A percentile compares a stretch with the other conserved stretches of the same genome.
phyloP scores from a whole-genome alignment of 768 basidiomycete genomes.

The Serendipita sp. region DNA sequence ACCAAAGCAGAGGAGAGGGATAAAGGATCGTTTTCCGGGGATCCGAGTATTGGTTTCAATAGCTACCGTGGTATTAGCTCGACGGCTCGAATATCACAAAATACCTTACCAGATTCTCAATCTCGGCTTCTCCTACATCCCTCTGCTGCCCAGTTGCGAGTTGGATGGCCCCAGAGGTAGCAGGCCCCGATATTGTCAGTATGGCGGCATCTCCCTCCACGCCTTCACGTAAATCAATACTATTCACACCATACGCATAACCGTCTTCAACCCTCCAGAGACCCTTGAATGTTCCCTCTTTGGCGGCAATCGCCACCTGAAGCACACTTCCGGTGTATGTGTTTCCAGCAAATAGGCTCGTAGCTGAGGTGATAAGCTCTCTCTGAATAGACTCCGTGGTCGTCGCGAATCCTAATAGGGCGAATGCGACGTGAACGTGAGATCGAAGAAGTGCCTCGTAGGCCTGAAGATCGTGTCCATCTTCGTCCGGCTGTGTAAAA shows the following conservation, averaged over 20 bases:
- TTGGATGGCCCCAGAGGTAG: neutral
- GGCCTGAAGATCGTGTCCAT: conserved; percentile 46
- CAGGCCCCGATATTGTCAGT: neutral
- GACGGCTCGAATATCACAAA: conserved; percentile 1
- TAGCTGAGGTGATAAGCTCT: conserved; percentile 62
- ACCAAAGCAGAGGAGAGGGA: conserved; percentile 31
- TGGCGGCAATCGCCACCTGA: conserved; percentile 83
- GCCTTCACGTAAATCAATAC: conserved; percentile 37
- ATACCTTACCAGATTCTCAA: conserved; percentile 55
- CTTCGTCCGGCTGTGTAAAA: neutral
- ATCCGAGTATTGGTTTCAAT: conserved; percentile 62
- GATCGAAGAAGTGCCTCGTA: conserved; percentile 73
- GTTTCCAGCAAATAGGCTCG: conserved; percentile 70
- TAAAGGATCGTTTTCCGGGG: conserved; percentile 75
- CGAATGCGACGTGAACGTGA: conserved; percentile 81
- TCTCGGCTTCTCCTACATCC: conserved; percentile 64
- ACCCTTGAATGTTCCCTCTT: conserved; percentile 63
- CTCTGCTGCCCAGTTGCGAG: conserved; percentile 36
- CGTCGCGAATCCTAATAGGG: conserved; percentile 58
- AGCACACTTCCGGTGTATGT: conserved; percentile 75
- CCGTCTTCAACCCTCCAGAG: conserved; percentile 83
- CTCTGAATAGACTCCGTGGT: conserved; percentile 75
- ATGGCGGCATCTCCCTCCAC: conserved; percentile 18
- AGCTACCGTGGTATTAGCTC: conserved; percentile 29
- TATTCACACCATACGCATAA: conserved; percentile 83